phyloP scores from a whole-genome alignment of 2,329 filamentous ascomycete genomes.

The Ophiocordyceps camponoti-leonardi region DNA sequence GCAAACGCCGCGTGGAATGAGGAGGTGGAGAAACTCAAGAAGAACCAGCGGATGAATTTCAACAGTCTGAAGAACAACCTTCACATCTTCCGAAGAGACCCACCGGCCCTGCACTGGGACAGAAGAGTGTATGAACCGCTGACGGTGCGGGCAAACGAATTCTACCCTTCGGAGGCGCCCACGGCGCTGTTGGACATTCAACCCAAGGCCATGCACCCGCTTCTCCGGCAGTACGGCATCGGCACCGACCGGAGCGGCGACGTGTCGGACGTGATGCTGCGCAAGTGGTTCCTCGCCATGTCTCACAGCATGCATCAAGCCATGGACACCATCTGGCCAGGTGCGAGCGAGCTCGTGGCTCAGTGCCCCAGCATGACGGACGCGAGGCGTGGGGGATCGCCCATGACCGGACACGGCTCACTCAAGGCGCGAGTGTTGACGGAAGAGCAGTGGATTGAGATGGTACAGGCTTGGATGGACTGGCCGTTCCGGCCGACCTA shows the following conservation, averaged over 20 bases:
- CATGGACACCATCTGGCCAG: constrained; percentile 39
- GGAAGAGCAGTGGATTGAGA: constrained; percentile 34
- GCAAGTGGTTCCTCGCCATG: constrained; percentile 21
- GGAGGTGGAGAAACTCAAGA: constrained; percentile 14
- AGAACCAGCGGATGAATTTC: constrained; percentile 18
- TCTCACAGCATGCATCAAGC: constrained; percentile 23
- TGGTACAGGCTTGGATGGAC: constrained; percentile 41
- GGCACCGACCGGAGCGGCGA: constrained; percentile 24
- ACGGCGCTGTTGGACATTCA: constrained; percentile 49
- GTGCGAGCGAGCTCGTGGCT: constrained; percentile 34
- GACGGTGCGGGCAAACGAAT: constrained; percentile 36
- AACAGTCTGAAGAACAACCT: constrained; percentile 32
- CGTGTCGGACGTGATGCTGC: constrained; percentile 30
- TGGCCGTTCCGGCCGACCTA: constrained; percentile 47
- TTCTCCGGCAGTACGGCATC: constrained; percentile 28
- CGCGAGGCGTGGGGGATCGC: constrained; percentile 25
- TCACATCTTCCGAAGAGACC: constrained; percentile 28
- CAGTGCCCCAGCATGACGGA: constrained; percentile 32
- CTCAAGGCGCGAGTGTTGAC: constrained; percentile 32
- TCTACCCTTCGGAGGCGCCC: constrained; percentile 39
- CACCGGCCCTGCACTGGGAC: constrained; percentile 49
- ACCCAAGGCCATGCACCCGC: constrained; percentile 33
- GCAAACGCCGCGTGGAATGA: constrained; percentile 17
- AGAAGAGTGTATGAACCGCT: constrained; percentile 55
- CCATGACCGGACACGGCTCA: constrained; percentile 18